Evolutionary conservation across 1,284 basidiomycete species (phyloP), one percentile per base, ranked within the genome.

Genomic region (Leccinum solheimii): DNA sequence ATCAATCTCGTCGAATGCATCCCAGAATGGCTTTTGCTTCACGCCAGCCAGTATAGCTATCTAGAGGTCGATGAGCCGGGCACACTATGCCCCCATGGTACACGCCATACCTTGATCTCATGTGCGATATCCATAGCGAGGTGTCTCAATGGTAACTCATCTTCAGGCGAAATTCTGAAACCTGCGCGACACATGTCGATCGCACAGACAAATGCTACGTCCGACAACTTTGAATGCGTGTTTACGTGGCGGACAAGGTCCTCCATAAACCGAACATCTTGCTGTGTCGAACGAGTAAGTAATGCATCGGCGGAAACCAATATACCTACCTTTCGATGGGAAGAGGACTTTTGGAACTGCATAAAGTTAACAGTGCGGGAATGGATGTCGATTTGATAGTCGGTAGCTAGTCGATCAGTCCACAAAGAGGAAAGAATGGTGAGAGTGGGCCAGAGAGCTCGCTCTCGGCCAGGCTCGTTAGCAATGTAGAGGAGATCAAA

Each of bases 151-250:
- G 91, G 83, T 7, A 90, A 74, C 10, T 94, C 92, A 5, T 83
- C 85, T 3, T 83, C 80, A 0, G 86, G 82, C 9, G 82, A 82
- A 34, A 92, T 80, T 58, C 86, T 83, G 50, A 86, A 87, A 3
- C 93, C 94, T 1, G 90, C 92, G 61, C 89, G 85, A 73, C 92
- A 91, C 36, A 95, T 78, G 70, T 97, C 95, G 30, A 95, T 81
- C 56, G 86, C 85, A 73, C 92, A 95, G 2, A 90, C 83, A 59
- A 93, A 76, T 1, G 88, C 84, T 0, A 87, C 79, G 60, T 92
- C 89, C 7, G 82, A 77, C 30, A 86, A 71, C 69, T 85, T 90
- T 2, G 82, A 82, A 54, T 75, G 73, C 9, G 76, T 77, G 32
- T 78, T 72, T 43, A 86, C 75, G 62, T 84, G 82, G 60, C 81